These are phyloP conservation scores for Rhododendron ferrugineum DNA, from an alignment of 148 eudicot species.

Conservation along the genomic window DNA sequence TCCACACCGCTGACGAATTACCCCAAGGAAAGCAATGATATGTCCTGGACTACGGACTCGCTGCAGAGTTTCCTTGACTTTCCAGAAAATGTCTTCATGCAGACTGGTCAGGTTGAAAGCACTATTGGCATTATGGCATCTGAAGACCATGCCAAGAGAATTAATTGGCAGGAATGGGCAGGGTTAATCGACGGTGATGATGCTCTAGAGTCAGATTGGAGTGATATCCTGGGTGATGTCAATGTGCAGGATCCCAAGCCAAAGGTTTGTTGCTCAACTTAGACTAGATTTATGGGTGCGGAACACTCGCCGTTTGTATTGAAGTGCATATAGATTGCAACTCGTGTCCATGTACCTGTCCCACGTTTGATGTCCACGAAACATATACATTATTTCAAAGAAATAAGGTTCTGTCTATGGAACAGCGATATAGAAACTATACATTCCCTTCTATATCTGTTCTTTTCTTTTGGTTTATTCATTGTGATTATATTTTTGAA, in stretches of 20 bases:
- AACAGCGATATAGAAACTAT: neutral
- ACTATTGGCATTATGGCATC: slow-evolving; percentile 26
- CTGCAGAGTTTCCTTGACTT: slow-evolving; percentile 54
- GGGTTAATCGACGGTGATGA: slow-evolving; percentile 48
- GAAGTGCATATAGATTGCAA: neutral
- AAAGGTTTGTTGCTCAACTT: slow-evolving; percentile 44
- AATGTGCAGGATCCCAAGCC: slow-evolving; percentile 41
- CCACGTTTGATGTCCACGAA: neutral
- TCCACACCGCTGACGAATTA: slow-evolving; percentile 10
- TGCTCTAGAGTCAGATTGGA: slow-evolving; percentile 58
- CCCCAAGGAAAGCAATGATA: slow-evolving; percentile 42
- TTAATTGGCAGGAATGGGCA: slow-evolving; percentile 65
- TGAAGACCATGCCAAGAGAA: slow-evolving; percentile 38
- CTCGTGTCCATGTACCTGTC: neutral
- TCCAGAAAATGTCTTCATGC: slow-evolving; percentile 32
- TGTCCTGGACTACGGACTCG: slow-evolving; percentile 54
- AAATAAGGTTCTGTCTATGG: neutral
- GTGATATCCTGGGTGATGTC: slow-evolving; percentile 46
- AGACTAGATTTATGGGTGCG: neutral
- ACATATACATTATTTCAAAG: neutral
- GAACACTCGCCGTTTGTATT: neutral
- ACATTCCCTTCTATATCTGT: neutral
- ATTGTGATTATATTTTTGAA: neutral
- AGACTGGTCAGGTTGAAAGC: slow-evolving; percentile 41
- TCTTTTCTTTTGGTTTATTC: neutral